Evolutionary conservation across 352 stramenopile species (phyloP).

Genomic region (Blastocystis sp.): DNA sequence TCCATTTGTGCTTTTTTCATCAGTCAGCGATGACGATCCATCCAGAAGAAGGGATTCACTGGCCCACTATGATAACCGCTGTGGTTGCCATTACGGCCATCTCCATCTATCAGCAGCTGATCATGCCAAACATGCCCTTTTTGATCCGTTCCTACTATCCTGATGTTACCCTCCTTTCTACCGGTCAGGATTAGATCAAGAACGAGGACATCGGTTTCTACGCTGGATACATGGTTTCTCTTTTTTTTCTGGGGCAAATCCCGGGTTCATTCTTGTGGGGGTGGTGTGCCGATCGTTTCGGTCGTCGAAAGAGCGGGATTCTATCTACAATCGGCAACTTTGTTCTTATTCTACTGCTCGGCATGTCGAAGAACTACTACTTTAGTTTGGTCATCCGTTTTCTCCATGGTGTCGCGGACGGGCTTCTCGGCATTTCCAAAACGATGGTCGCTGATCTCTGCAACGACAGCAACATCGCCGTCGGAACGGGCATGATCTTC

Average conservation of each 20-base stretch:
- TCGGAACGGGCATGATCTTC: constrained; percentile 44
- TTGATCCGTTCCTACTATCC: constrained; percentile 58
- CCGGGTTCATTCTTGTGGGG: constrained; percentile 65
- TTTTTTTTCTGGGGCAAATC: constrained; percentile 62
- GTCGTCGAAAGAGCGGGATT: constrained; percentile 43
- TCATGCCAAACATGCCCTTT: constrained; percentile 64
- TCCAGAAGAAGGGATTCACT: constrained; percentile 63
- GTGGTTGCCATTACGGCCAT: not conserved
- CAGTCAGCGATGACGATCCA: constrained; percentile 5
- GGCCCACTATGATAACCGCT: constrained; percentile 44
- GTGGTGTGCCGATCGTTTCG: constrained; percentile 64
- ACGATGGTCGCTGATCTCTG: constrained; percentile 58
- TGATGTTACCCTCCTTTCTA: not conserved
- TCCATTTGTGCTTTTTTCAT: not conserved
- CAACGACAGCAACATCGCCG: constrained; percentile 38
- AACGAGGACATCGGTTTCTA: constrained; percentile 60
- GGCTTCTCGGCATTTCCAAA: constrained; percentile 33
- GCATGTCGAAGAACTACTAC: constrained; percentile 59
- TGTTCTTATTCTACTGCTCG: constrained; percentile 10
- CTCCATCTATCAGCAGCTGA: constrained; percentile 24
- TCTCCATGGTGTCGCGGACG: constrained; percentile 45
- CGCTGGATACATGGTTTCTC: constrained; percentile 41
- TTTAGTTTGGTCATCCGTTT: constrained; percentile 46
- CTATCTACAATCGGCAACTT: constrained; percentile 34
- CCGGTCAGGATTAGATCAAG: constrained; percentile 6